phyloP scores from a whole-genome alignment of 179 eudicot species.

The Nepenthes alata region DNA sequence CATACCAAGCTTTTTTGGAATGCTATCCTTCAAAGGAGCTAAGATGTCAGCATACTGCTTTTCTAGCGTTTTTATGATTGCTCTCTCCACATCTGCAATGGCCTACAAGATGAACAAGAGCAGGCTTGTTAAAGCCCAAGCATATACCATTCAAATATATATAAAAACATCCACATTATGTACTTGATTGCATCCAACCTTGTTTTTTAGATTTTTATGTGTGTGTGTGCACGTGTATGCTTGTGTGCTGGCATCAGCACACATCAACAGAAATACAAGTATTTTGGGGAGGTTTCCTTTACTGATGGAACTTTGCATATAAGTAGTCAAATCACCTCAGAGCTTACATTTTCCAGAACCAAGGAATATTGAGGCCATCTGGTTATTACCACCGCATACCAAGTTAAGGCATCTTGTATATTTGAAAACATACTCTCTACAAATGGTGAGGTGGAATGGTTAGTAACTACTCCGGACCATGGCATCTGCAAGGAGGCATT shows the following conservation, averaged over 20 bases:
- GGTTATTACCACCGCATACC: constrained; percentile 66
- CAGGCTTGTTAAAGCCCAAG: not conserved
- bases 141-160: too few relatives aligned
- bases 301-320: not conserved
- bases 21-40: constrained; percentile 70
- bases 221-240: too few relatives aligned
- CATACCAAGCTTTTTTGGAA: constrained; percentile 74
- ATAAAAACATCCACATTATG: too few relatives aligned
- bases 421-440: constrained; percentile 66
- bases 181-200: too few relatives aligned
- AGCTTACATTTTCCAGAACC: constrained; percentile 68
- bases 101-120: constrained; percentile 31
- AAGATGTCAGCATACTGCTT: constrained; percentile 68
- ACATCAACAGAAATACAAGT: not conserved
- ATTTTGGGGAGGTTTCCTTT: too few relatives aligned
- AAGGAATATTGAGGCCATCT: constrained; percentile 80
- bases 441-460: constrained; percentile 72
- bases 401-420: constrained; percentile 39
- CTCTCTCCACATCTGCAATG: constrained; percentile 73
- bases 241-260: too few relatives aligned
- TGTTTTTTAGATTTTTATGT: too few relatives aligned
- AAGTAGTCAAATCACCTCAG: not conserved
- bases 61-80: constrained; percentile 67
- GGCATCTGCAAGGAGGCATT: constrained; percentile 32
- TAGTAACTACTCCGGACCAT: constrained; percentile 64